Base-by-base conservation (phyloP, 805 yeast genomes). In the Ogataea wickerhamii region DNA sequence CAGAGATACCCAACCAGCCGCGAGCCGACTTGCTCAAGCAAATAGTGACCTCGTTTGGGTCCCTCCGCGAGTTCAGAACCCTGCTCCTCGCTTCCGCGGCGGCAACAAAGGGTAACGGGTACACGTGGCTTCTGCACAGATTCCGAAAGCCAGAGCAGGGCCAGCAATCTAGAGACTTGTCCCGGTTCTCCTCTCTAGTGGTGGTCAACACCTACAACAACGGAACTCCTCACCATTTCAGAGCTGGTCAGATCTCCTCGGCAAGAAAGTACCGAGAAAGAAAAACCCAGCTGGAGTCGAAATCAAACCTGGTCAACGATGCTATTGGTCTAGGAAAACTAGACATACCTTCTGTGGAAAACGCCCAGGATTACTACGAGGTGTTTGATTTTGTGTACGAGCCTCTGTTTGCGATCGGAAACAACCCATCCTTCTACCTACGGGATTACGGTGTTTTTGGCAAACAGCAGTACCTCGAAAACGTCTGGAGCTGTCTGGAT, bases 171-270 rank as follows among this genome's bases (percentile, higher is more conserved):
- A 51, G 44, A 41, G 55, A 53, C 35, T 43, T 48, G 38, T 45
- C 59, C 10, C 53, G 39, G 25, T 43, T 39, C 40, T 75, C 74
- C 40, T 65, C 71, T 22, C 69, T 93, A 51, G 80, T 77, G 36
- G 67, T 93, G 6, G 63, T 86, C 40, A 84, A 87, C 62, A 82
- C 96, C n/a, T 87, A 87, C 63, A 87, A 87, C 55, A 80, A 89
- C 5, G 98, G 98, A 4, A 72, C 86, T 5, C 95, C 96, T 21
- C 81, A 80, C 49, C 75, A 81, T 33, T 56, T 74, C 32, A 66
- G 74, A 59, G 70, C 71, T 36, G 80, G 73, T 44, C 79, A 73
- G 60, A 58, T 71, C 49, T 64, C 56, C 50, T 67, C 66, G 30
- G 71, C 73, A 21, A 52, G 56, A 43, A 58, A 47, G 33, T 50